Conservation (phyloP, 1,284 basidiomycete species). For the Ceratobasidium sp. region DNA sequence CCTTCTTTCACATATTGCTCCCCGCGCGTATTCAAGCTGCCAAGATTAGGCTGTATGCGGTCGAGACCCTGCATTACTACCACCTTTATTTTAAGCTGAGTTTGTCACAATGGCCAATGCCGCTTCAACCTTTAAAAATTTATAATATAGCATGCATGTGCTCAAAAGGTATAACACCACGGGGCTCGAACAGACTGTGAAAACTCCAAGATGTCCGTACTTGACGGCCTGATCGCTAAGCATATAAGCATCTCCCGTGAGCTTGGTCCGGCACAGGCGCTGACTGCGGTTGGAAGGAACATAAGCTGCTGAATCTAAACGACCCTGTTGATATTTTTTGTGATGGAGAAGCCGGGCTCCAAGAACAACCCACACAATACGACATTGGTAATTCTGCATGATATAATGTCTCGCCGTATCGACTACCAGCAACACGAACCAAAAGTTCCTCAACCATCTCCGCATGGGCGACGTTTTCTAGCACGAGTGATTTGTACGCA, state of each 20-base stretch:
- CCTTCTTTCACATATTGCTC: constrained; percentile 66
- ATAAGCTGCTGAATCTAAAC: neutral
- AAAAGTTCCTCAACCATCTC: neutral
- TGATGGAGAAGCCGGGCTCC: neutral
- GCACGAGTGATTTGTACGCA: neutral
- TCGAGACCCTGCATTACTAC: too few relatives aligned
- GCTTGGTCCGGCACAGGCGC: too few relatives aligned
- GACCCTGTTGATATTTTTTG: neutral
- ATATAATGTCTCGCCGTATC: neutral
- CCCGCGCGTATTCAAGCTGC: too few relatives aligned
- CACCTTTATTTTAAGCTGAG: too few relatives aligned
- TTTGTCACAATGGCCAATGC: too few relatives aligned
- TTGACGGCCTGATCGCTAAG: neutral
- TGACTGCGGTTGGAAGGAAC: neutral
- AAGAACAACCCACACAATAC: neutral
- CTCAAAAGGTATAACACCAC: neutral
- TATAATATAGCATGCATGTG: too few relatives aligned
- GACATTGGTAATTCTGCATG: neutral
- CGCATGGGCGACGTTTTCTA: neutral
- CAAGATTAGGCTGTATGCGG: too few relatives aligned
- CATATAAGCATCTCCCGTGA: too few relatives aligned
- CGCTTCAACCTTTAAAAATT: too few relatives aligned
- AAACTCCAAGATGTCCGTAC: neutral
- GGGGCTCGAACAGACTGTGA: neutral
- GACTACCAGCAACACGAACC: too few relatives aligned